Evolutionary conservation across 78 protist genomes (phyloP).

Genomic region (Cyanophora paradoxa): DNA sequence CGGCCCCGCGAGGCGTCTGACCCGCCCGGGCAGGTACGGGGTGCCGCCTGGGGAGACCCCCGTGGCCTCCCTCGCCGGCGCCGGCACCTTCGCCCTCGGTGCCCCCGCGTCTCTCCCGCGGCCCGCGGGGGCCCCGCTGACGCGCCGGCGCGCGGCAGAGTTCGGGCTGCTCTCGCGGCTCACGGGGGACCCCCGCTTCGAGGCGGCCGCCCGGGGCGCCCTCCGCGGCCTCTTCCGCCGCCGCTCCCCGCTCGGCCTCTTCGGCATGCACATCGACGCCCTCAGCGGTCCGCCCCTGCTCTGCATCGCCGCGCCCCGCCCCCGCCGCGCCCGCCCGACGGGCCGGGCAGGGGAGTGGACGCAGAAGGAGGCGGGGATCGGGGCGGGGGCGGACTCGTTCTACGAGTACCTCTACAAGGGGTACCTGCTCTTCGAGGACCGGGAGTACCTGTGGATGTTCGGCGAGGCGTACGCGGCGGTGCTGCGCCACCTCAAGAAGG

Average conservation of each 20-base stretch:
- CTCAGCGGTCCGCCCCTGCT: too few species aligned
- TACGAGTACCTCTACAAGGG: conserved; percentile 84
- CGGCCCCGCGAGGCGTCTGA: too few species aligned
- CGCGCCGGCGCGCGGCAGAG: conserved; percentile 72
- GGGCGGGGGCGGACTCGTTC: conserved; percentile 73
- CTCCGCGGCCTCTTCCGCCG: conserved; percentile 36
- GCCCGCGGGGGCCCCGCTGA: conserved; percentile 72
- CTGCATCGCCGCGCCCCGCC: too few species aligned
- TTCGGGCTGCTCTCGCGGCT: conserved; percentile 54
- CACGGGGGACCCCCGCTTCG: conserved; percentile 39
- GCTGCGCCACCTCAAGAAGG: neutral
- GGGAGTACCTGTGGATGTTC: neutral
- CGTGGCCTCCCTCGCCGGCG: too few species aligned
- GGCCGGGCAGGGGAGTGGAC: conserved; percentile 72
- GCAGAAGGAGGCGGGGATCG: conserved; percentile 61
- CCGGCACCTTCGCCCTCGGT: too few species aligned
- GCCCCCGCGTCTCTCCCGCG: conserved; percentile 9
- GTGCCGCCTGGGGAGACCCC: conserved; percentile 30
- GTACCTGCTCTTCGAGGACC: conserved; percentile 44
- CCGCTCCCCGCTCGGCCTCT: neutral
- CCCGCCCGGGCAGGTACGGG: too few species aligned
- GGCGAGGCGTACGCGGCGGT: neutral
- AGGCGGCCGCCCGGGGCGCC: conserved; percentile 3
- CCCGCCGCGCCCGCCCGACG: too few species aligned
- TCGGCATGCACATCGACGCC: conserved; percentile 77